Evolutionary conservation across 2,329 filamentous ascomycete genomes (phyloP), one percentile per base, ranked within the genome.

Genomic region (Ophiostoma angusticollis): DNA sequence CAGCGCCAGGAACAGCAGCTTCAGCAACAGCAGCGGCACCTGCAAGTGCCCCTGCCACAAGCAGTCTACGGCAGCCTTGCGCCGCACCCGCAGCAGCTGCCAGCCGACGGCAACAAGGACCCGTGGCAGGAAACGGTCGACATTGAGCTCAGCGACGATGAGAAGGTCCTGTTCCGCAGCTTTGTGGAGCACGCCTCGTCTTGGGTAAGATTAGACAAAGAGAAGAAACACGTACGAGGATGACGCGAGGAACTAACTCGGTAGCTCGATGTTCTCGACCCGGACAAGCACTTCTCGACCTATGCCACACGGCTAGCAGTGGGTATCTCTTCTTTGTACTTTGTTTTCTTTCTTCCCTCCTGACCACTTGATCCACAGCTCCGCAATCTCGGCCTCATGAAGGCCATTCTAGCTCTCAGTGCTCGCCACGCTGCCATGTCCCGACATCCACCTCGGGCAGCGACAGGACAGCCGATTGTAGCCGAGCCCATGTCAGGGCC

Each of bases 101-200:
- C 43, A 13, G 39, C 48, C 19, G 36, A 45, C 9, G 53, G 53
- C 41, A 43, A 45, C 27, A 49, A 53, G 17, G 24, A 18, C 18
- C 46, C 49, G 8, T 55, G 53, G 53, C 50, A 54, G 32, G 43
- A 44, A 3, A 45, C 47, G 6, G 40, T 35, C 3, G 49, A 54
- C 33, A 48, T 54, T 19, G 37, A 39, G 1, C 37, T 57, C 19
- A 42, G 41, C 5, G 43, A 45, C 11, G 47, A 50, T 25, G 54
- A 58, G 33, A 48, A 51, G 9, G 36, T 44, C 6, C 50, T 58
- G 9, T 53, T 54, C 29, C 47, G 52, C 2, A 50, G 50, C 36
- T 58, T 54, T 35, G 49, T 50, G 6, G 54, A 57, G 31, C 37
- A 45, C 22, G 44, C 47, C 9, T 43, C 48, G 5, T 32, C 47